These are phyloP conservation scores for Diaporthe capsici DNA, from an alignment of 2,329 filamentous ascomycete genomes.

Conservation along the genomic window DNA sequence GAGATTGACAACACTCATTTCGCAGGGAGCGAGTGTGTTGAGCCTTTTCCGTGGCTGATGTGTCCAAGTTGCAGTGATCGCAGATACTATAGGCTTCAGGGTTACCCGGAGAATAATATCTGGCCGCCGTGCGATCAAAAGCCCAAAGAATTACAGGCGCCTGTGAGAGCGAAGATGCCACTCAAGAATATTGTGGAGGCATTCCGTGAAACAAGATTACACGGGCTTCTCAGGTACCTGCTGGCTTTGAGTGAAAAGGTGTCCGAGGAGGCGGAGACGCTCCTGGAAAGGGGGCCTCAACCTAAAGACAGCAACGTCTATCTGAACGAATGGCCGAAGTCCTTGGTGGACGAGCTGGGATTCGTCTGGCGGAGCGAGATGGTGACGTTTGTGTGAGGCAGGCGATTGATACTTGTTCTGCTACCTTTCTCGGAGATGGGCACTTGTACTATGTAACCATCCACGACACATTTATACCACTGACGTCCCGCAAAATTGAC, in stretches of 20 bases:
- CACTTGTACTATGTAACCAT: neutral
- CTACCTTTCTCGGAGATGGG: neutral
- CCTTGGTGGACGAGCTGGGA: neutral
- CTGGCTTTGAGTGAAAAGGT: neutral
- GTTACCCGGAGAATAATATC: fast-evolving
- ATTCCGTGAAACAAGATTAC: neutral
- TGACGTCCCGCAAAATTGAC: neutral
- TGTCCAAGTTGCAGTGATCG: neutral
- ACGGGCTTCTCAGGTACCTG: neutral
- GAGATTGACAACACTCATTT: neutral
- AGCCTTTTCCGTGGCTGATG: no score
- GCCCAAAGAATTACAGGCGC: neutral
- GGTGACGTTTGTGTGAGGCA: neutral
- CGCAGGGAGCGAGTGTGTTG: fast-evolving
- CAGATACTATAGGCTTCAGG: fast-evolving
- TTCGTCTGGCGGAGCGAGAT: neutral
- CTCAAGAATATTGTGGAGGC: neutral
- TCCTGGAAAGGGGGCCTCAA: neutral
- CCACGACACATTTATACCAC: neutral
- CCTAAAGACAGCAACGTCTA: neutral
- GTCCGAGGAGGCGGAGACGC: neutral
- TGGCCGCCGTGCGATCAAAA: neutral
- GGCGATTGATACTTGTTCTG: neutral
- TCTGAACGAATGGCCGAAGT: neutral
- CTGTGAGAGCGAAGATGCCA: neutral